Conservation (phyloP, 2,329 filamentous ascomycete species). For the Pyrenophora teres region DNA sequence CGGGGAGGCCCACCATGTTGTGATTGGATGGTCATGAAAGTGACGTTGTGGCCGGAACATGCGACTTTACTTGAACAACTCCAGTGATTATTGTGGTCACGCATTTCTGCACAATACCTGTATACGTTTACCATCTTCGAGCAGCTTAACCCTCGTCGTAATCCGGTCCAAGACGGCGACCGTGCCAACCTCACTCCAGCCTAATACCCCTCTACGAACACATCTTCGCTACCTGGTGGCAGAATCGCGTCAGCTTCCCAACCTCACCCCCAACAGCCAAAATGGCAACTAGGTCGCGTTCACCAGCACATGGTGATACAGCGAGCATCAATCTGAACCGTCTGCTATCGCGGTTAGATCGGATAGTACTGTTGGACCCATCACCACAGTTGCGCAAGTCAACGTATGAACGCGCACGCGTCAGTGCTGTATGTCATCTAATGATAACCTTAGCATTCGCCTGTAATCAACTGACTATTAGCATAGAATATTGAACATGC, state of each 20-base stretch:
- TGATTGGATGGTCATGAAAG: conserved; percentile 14
- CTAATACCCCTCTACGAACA: neutral
- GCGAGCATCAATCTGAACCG: conserved; percentile 61
- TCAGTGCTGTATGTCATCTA: conserved; percentile 52
- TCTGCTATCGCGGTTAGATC: conserved; percentile 68
- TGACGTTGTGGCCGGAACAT: conserved; percentile 18
- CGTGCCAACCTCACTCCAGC: too few relatives aligned
- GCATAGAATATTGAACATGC: conserved; percentile 73
- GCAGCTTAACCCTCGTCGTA: too few relatives aligned
- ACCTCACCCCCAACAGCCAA: neutral
- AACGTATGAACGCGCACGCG: conserved; percentile 68
- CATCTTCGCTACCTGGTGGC: neutral
- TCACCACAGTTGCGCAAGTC: conserved; percentile 64
- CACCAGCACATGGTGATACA: conserved; percentile 31
- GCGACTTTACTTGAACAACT: conserved; percentile 1
- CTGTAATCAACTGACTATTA: conserved; percentile 3
- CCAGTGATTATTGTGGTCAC: neutral
- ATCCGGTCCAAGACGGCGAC: too few relatives aligned
- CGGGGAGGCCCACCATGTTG: conserved; percentile 11
- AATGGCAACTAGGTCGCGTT: conserved; percentile 31
- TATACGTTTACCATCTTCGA: neutral
- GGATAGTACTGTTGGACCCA: conserved; percentile 65
- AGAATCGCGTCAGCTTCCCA: neutral
- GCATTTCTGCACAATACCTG: too few relatives aligned
- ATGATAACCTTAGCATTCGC: too few relatives aligned